Evolutionary conservation across 2,329 filamentous ascomycete species (phyloP), one percentile per base, ranked within the genome.

Genomic region (Orbilia oligospora): DNA sequence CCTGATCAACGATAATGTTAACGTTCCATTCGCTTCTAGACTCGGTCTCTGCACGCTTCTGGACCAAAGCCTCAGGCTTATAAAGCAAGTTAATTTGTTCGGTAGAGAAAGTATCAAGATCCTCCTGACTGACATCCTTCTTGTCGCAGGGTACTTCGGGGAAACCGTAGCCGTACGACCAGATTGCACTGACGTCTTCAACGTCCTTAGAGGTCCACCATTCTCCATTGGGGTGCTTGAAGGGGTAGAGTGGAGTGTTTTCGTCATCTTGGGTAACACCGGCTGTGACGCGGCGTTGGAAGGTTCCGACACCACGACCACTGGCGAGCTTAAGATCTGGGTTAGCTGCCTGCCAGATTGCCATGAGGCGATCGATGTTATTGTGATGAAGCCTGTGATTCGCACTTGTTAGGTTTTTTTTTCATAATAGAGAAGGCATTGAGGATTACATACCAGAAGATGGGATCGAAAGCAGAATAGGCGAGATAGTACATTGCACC

Each of bases 271-370:
- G 33, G 14, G 30, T 69, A n/a, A 12, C 6, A 6, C 18, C 65
- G 20, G 33, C 44, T 33, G 75, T 64, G 14, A 69, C 73, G n/a
- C 41, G 51, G 16, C 80, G 75, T 14, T 73, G 80, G 36, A 80
- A 82, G 33, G 80, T 81, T 12, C 24, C 44, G 33, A 71, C 72
- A 3, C 70, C 80, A n/a, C 20, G 8, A 16, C 68, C 65, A 22
- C 76, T 69, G 1, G 27, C 3, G 3, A 82, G 58, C 9, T 10
- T 27, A 12, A 76, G 41, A 1, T 27, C 63, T 10, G 81, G 81
- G 69, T 82, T 76, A 12, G 80, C 65, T 8, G 81, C 81, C 65
- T 83, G 82, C 81, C 81, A 83, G 53, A 83, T 82, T 5, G 82
- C 81, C n/a, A 78, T 76, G 27, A 83, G 69, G 33, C 82, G 81